Evolutionary conservation across 2,329 filamentous ascomycete species (phyloP).

Genomic region (Coleophoma crateriformis): DNA sequence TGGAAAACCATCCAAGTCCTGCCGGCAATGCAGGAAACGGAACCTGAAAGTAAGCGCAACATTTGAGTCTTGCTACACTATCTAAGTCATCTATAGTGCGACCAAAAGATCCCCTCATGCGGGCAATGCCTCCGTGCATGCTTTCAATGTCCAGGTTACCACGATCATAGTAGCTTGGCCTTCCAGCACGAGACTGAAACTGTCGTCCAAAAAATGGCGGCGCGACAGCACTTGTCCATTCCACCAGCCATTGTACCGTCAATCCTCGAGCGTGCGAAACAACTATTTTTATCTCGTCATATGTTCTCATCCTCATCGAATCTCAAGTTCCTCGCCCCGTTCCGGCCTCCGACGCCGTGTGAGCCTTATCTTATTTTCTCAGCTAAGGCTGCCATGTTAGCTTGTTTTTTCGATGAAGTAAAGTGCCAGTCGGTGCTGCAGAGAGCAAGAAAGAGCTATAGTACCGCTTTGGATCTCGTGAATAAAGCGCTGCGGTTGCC

Average conservation of each 20-base stretch:
- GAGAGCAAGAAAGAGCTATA: constrained; percentile 5
- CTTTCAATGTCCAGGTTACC: constrained; percentile 9
- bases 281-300: constrained; percentile 5
- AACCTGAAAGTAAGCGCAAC: constrained; percentile 7
- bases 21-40: constrained; percentile 11
- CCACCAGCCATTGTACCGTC: background rate
- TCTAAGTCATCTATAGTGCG: constrained; percentile 6
- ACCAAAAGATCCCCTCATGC: constrained; percentile 6
- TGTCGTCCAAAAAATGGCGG: constrained; percentile 1
- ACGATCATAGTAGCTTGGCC: constrained; percentile 7
- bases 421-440: constrained; percentile 3
- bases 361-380: constrained; percentile 3
- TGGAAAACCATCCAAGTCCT: constrained; percentile 12
- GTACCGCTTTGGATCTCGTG: constrained; percentile 1
- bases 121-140: constrained; percentile 9
- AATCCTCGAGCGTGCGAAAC: constrained; percentile 3
- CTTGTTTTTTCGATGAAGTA: constrained; percentile 8
- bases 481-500: background rate
- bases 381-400: constrained; percentile 13
- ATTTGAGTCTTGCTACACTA: background rate
- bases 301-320: constrained; percentile 3
- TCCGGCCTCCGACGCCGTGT: background rate
- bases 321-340: constrained; percentile 8
- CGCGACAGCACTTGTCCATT: background rate
- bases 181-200: constrained; percentile 8